These are phyloP conservation scores for Fusarium anthophilum DNA, from an alignment of 2,329 filamentous ascomycete genomes.

Conservation along the genomic window DNA sequence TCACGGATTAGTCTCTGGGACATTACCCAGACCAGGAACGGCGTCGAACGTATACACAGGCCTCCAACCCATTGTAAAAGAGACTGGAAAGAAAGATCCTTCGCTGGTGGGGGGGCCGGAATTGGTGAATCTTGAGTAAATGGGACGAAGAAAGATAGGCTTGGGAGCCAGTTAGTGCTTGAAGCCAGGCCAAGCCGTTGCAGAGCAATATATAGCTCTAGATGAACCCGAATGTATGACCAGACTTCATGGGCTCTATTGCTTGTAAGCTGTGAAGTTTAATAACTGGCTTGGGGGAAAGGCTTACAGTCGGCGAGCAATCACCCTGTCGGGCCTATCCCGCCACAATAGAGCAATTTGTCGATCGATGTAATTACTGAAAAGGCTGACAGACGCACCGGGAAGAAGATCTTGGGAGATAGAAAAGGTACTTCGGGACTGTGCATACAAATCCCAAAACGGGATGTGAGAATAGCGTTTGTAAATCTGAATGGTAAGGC, in stretches of 20 bases:
- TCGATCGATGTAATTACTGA: slow-evolving; percentile 44
- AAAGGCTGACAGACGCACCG: slow-evolving; percentile 45
- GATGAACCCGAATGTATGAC: slow-evolving; percentile 58
- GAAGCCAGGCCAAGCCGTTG: slow-evolving; percentile 62
- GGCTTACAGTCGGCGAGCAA: slow-evolving; percentile 43
- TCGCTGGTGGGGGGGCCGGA: slow-evolving; percentile 54
- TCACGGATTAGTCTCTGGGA: slow-evolving; percentile 52
- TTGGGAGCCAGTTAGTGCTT: slow-evolving; percentile 54
- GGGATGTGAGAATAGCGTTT: slow-evolving; percentile 59
- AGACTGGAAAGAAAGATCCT: slow-evolving; percentile 50
- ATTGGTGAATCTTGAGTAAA: slow-evolving; percentile 63
- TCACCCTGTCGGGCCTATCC: slow-evolving; percentile 31
- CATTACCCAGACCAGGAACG: slow-evolving; percentile 58
- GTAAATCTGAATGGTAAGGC: slow-evolving; percentile 56
- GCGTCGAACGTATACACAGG: slow-evolving; percentile 54
- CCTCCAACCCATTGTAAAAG: slow-evolving; percentile 56
- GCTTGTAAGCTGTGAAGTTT: slow-evolving; percentile 13
- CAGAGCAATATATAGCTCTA: slow-evolving; percentile 62
- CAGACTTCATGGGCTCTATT: slow-evolving; percentile 46
- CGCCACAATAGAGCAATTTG: slow-evolving; percentile 40
- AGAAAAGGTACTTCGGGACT: slow-evolving; percentile 43
- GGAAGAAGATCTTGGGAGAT: slow-evolving; percentile 46
- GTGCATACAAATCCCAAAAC: slow-evolving; percentile 56
- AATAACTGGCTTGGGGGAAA: background rate
- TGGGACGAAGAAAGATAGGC: slow-evolving; percentile 62